Evolutionary conservation across 192 early-diverging fungal genomes (phyloP).

Genomic region (Backusella liffmaniae): DNA sequence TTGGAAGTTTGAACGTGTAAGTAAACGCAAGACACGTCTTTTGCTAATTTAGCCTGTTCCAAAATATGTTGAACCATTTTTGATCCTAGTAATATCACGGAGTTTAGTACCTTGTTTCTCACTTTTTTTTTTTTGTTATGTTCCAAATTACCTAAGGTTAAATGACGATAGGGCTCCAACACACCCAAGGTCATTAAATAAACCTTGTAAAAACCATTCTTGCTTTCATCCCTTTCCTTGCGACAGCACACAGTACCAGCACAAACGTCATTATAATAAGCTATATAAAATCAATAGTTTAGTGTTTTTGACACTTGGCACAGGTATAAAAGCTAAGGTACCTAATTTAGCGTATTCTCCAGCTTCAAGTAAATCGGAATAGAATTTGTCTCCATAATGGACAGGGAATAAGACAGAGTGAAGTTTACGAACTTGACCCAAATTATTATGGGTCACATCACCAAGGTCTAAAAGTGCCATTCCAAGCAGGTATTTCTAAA

Average conservation of each 20-base stretch:
- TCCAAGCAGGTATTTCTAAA: neutral
- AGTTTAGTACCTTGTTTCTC: neutral
- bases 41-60: conserved; percentile 42
- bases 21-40: conserved; percentile 57
- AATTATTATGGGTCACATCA: conserved; percentile 56
- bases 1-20: conserved; percentile 89
- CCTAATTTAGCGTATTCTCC: conserved; percentile 72
- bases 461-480: conserved; percentile 35
- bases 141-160: conserved; percentile 63
- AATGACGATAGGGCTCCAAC: conserved; percentile 76
- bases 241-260: conserved; percentile 88
- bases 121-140: neutral
- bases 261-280: conserved; percentile 62
- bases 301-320: neutral
- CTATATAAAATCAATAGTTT: conserved; percentile 32
- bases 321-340: conserved; percentile 25
- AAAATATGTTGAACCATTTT: conserved; percentile 58
- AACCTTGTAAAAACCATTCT: conserved; percentile 40
- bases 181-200: conserved; percentile 97
- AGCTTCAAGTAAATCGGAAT: conserved; percentile 64
- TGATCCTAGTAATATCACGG: conserved; percentile 43
- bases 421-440: conserved; percentile 69
- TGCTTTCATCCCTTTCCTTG: conserved; percentile 53
- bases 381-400: conserved; percentile 76
- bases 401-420: conserved; percentile 89